These are phyloP conservation scores for Ettlia oleoabundans DNA, from an alignment of 139 green algal genomes.

Conservation along the genomic window DNA sequence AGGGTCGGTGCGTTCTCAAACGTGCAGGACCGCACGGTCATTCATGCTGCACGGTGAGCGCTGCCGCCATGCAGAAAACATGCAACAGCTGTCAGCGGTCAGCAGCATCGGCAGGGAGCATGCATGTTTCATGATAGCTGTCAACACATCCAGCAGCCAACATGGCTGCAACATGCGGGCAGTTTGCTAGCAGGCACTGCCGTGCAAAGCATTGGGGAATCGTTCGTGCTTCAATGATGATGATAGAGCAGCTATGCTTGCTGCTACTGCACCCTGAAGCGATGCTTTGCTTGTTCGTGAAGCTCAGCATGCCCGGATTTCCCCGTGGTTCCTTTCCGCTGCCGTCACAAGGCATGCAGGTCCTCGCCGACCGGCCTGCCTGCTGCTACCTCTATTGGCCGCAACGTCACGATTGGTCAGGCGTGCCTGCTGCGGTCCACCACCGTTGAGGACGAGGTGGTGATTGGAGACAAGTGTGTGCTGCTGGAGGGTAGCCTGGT, in stretches of 20 bases:
- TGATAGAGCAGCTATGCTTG: too few relatives aligned
- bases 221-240: too few relatives aligned
- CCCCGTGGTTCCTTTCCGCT: conserved; percentile 4
- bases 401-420: conserved; percentile 85
- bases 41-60: conserved; percentile 84
- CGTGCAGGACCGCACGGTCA: conserved; percentile 82
- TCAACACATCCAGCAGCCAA: too few relatives aligned
- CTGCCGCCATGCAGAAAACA: not conserved
- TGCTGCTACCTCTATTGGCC: conserved; percentile 77
- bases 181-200: too few relatives aligned
- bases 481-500: conserved; percentile 83
- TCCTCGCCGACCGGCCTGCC: conserved; percentile 84
- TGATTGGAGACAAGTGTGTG: conserved; percentile 82
- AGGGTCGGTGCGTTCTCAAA: conserved; percentile 71
- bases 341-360: conserved; percentile 38
- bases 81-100: not conserved
- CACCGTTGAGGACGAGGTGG: conserved; percentile 69
- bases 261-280: too few relatives aligned
- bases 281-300: too few relatives aligned
- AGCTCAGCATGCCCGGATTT: not conserved
- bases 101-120: not conserved
- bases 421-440: conserved; percentile 77
- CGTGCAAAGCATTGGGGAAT: too few relatives aligned
- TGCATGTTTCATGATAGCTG: too few relatives aligned
- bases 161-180: too few relatives aligned